phyloP scores from a whole-genome alignment of 139 green algal species.

The Coelastrella sp. region DNA sequence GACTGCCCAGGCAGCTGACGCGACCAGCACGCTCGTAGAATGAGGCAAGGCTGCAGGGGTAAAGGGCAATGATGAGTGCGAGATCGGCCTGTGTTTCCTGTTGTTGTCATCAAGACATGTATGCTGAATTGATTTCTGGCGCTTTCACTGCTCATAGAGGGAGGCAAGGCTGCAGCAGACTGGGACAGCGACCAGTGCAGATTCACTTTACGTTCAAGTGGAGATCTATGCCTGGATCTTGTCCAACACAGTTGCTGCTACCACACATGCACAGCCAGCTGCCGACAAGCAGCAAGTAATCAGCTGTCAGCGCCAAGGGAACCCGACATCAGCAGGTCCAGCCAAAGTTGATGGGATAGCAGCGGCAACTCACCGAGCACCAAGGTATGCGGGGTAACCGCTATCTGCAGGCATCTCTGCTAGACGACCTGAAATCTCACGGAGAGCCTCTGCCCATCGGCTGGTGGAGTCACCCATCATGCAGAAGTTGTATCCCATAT shows the following conservation, averaged over 20 bases:
- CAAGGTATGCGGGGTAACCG: constrained; percentile 92
- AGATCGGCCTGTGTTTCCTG: too few relatives aligned
- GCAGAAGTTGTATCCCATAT: constrained; percentile 70
- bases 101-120: too few relatives aligned
- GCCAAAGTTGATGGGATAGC: too few relatives aligned
- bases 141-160: background rate
- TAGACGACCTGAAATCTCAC: constrained; percentile 98
- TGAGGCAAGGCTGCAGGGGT: constrained; percentile 78
- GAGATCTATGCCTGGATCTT: too few relatives aligned
- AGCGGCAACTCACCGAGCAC: constrained; percentile 63
- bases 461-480: constrained; percentile 99
- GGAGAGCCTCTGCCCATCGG: constrained; percentile 98
- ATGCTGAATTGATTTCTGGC: background rate
- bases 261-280: too few relatives aligned
- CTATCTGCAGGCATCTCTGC: constrained; percentile 98
- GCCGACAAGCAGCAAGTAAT: too few relatives aligned
- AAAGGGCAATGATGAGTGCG: background rate
- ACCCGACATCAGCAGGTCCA: too few relatives aligned
- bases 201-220: too few relatives aligned
- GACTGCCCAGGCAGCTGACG: constrained; percentile 93
- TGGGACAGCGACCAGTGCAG: too few relatives aligned
- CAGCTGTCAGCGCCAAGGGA: too few relatives aligned
- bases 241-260: background rate
- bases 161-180: background rate
- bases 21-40: constrained; percentile 99